Base-by-base conservation (phyloP, 169 alveolate species). In the Plasmodium reichenowi region DNA sequence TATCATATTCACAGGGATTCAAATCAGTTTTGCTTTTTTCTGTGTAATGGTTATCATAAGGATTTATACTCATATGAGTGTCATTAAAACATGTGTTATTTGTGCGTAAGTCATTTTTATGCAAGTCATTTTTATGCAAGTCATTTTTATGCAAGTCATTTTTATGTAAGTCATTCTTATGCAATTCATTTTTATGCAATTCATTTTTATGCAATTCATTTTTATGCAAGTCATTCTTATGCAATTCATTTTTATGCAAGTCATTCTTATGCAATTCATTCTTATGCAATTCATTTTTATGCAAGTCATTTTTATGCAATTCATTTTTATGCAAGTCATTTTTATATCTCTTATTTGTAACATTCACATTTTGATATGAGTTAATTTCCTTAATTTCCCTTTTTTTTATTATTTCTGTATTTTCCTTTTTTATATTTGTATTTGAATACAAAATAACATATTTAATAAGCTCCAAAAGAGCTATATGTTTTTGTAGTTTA, bases 401-500 rank as follows among this genome's bases (percentile, higher is more conserved):
- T 7, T 38, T 38, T 38, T 38, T 38, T 38, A 38, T 43, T 62
- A 66, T 66, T 6, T 66, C 74, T 38, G 7, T 66, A 8, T 66
- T 20, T 17, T 73, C 63, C 9, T 48, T 50, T 38, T 48, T 73
- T 17, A 6, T 7, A 45, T 85, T 66, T 0, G 6, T 5, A 85
- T 48, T 66, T 45, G 87, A n/a, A 20, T 76, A 32, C 22, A 63
- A 10, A 66, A 76, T 64, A 43, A 76, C 88, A 56, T 64, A 64
- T 68, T 76, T 76, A 10, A 76, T 26, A 9, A 76, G 67, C 45
- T 76, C 88, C 24, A 76, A 47, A 13, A 76, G 29, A 58, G 47
- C 15, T 24, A 76, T 76, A 38, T 76, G 76, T 47, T 76, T 76
- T 56, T 59, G 63, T 56, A 76, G 48, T 54, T 76, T 76, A 26